phyloP scores from a whole-genome alignment of 148 eudicot species.

The Vaccinium myrtillus region DNA sequence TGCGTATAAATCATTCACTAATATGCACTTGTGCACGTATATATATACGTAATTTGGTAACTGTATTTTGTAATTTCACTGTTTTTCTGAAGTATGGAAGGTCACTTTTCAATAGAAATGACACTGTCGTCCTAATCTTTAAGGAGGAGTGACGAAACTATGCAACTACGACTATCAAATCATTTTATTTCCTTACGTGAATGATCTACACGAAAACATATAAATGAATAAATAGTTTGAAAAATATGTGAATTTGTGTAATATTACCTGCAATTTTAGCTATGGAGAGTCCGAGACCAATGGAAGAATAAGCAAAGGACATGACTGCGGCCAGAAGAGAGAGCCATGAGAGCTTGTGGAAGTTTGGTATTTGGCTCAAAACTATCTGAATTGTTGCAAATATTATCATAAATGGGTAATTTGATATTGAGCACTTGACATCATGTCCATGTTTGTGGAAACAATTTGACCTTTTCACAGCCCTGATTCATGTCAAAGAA shows the following conservation, averaged over 20 bases:
- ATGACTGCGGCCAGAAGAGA: conserved; percentile 82
- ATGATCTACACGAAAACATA: not conserved
- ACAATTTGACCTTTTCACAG: conserved; percentile 78
- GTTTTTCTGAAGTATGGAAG: too few relatives aligned
- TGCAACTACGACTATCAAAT: not conserved
- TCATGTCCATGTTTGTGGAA: conserved; percentile 69
- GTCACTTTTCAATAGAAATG: too few relatives aligned
- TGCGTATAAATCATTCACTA: not conserved
- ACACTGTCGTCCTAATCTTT: too few relatives aligned
- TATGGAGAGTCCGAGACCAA: conserved; percentile 84
- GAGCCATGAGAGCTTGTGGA: conserved; percentile 85
- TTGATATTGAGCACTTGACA: conserved; percentile 48
- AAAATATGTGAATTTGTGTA: not conserved
- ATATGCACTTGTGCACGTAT: too few relatives aligned
- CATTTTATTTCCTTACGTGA: not conserved
- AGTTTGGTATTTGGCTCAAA: conserved; percentile 86
- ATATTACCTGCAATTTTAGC: conserved; percentile 66
- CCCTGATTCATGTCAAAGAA: conserved; percentile 37
- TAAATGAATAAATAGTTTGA: not conserved
- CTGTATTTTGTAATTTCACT: too few relatives aligned
- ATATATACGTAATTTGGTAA: too few relatives aligned
- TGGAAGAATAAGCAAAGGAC: conserved; percentile 87
- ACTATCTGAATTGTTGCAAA: conserved; percentile 68
- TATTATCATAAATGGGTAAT: conserved; percentile 65
- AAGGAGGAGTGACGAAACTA: not conserved